Percentiles rank a stretch among this genome's conserved stretches.
phyloP scores from a whole-genome alignment of 805 yeast genomes.

The Metschnikowia dekortorum region DNA sequence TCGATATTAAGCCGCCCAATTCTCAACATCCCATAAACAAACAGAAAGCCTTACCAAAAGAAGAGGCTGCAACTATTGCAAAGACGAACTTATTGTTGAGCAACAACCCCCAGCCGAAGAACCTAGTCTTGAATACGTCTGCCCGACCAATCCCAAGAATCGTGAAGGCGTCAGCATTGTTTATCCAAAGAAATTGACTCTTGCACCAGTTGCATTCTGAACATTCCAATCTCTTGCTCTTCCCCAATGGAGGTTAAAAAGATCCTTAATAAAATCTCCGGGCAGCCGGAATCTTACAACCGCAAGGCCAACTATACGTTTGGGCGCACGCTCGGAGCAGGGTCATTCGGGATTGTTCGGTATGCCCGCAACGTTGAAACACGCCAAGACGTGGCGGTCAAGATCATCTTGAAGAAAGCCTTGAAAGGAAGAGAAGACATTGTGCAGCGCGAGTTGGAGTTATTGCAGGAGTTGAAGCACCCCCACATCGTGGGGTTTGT shows the following conservation, averaged over 20 bases:
- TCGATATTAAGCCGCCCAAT: too few species aligned
- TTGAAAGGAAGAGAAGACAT: slow-evolving; percentile 73
- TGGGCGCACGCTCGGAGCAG: slow-evolving; percentile 88
- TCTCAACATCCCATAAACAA: too few species aligned
- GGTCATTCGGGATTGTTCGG: slow-evolving; percentile 90
- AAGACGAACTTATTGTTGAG: too few species aligned
- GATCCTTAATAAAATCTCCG: slow-evolving; percentile 52
- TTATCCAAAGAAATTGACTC: too few species aligned
- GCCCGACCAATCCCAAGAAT: too few species aligned
- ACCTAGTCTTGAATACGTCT: too few species aligned
- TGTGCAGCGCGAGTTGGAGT: slow-evolving; percentile 71
- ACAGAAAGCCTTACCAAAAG: too few species aligned
- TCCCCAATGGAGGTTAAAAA: slow-evolving; percentile 22
- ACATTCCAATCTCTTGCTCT: too few species aligned
- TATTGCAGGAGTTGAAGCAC: slow-evolving; percentile 66
- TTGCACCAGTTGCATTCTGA: too few species aligned
- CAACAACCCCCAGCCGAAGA: too few species aligned
- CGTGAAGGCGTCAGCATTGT: too few species aligned
- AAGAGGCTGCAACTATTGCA: too few species aligned
- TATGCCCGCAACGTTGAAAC: slow-evolving; percentile 53
- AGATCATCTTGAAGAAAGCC: slow-evolving; percentile 82
- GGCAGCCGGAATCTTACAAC: slow-evolving; percentile 67
- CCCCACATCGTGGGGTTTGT: slow-evolving; percentile 85
- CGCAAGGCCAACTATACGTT: slow-evolving; percentile 70
- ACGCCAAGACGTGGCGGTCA: slow-evolving; percentile 78